Evolutionary conservation across 2,329 filamentous ascomycete species (phyloP).

Genomic region (Botrytis sinoallii): DNA sequence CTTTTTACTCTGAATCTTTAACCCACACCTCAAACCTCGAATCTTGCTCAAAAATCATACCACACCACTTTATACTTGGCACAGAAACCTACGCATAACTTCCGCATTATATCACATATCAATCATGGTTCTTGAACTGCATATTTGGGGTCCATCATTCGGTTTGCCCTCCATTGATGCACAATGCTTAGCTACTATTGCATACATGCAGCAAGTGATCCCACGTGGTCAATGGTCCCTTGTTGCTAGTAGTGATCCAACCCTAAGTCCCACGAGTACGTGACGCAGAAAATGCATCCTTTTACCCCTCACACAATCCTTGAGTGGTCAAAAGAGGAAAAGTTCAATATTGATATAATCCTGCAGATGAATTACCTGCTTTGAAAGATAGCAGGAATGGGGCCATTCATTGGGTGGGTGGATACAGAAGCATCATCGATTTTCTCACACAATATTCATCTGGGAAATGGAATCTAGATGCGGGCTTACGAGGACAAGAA

Average conservation of each 20-base stretch:
- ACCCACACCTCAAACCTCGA: background rate
- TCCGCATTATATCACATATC: background rate
- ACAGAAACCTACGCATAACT: background rate
- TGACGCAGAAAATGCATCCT: slow-evolving; percentile 27
- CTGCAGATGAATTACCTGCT: slow-evolving; percentile 53
- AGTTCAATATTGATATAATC: slow-evolving; percentile 17
- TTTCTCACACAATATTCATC: slow-evolving; percentile 45
- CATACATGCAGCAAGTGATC: slow-evolving; percentile 67
- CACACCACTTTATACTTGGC: background rate
- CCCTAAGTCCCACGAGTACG: slow-evolving; percentile 68
- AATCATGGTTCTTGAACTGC: slow-evolving; percentile 62
- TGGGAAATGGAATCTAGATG: slow-evolving; percentile 49
- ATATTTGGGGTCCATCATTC: slow-evolving; percentile 89
- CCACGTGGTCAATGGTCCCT: slow-evolving; percentile 63
- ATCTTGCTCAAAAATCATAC: background rate
- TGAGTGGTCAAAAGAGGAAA: background rate
- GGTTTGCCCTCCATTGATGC: slow-evolving; percentile 85
- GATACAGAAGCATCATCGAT: slow-evolving; percentile 52
- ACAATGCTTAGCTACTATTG: slow-evolving; percentile 81
- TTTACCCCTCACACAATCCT: background rate
- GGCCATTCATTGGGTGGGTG: slow-evolving; percentile 45
- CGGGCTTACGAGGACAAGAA: slow-evolving; percentile 41
- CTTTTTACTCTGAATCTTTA: background rate
- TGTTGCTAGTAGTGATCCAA: slow-evolving; percentile 69
- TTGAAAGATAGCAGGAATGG: slow-evolving; percentile 50